A percentile compares a stretch with the other conserved stretches of the same genome.
Evolutionary conservation across 2,329 filamentous ascomycete genomes (phyloP).

Genomic region (Pseudocercospora ulei): DNA sequence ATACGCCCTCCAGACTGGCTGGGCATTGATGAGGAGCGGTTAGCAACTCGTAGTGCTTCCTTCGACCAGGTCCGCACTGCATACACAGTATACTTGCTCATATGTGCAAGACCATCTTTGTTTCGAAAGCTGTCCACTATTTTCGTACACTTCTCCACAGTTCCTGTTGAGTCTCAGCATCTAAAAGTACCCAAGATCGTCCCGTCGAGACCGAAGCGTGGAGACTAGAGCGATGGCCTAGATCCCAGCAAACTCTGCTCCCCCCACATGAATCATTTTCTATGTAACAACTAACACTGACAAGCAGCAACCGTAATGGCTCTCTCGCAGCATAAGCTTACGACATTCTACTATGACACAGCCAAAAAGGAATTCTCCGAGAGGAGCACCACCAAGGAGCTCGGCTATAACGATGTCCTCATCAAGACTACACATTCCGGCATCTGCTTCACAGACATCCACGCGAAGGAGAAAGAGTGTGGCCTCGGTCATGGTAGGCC

Average conservation of each 20-base stretch:
- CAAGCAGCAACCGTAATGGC: slow-evolving; percentile 8
- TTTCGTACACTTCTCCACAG: too few species aligned
- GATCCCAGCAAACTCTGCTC: slow-evolving; percentile 1
- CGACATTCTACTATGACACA: slow-evolving; percentile 22
- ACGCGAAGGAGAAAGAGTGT: slow-evolving; percentile 31
- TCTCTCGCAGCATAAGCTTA: slow-evolving; percentile 17
- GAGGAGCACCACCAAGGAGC: slow-evolving; percentile 17
- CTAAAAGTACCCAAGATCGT: too few species aligned
- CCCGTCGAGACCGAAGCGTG: too few species aligned
- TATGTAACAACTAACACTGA: background rate
- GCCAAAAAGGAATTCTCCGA: slow-evolving; percentile 17
- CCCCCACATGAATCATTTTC: background rate
- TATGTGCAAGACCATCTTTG: too few species aligned
- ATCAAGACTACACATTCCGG: slow-evolving; percentile 33
- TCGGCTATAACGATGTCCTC: slow-evolving; percentile 28
- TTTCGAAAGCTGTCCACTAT: too few species aligned
- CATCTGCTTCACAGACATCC: slow-evolving; percentile 35
- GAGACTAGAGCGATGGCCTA: too few species aligned
- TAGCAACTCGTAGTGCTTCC: too few species aligned
- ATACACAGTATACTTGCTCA: too few species aligned
- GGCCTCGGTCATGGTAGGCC: slow-evolving; percentile 43
- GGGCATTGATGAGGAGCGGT: too few species aligned
- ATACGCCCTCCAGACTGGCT: too few species aligned
- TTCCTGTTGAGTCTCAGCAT: too few species aligned
- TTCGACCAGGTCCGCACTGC: too few species aligned